Evolutionary conservation across 768 basidiomycete species (phyloP), one percentile per base, ranked within the genome.

Genomic region (Termitomyces sp.): DNA sequence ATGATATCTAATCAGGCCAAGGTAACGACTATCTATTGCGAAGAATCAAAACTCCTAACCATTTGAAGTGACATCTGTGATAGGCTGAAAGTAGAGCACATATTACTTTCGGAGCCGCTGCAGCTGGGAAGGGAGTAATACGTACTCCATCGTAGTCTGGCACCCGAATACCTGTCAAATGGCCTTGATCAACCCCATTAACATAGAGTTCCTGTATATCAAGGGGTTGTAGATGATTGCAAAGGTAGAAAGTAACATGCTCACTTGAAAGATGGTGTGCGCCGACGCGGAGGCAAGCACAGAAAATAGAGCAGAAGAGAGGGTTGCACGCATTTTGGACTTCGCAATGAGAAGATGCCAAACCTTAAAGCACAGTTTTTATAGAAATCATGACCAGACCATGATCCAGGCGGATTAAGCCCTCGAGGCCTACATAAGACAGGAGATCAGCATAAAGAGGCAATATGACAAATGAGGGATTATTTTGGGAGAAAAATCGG

Each of bases 31-130:
- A 24, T 29, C 16, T 14, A 24, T 29, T 18, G 41, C 27, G 41
- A 34, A 29, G 29, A 24, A 27, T 7, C 4, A 36, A 27, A 31
- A 24, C 20, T 9, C 42, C 39, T 32, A n/a, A 60, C 61, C 78
- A 67, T 81, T 81, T 0, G 79, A 81, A 7, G 75, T 80, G 13
- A 84, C 81, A 63, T 84, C 79, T 18, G 67, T 80, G 57, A 86
- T 82, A 16, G 82, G 81, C 81, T 83, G 53, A 24, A 53, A 49
- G 32, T 22, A 26, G 8, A 44, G 12, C n/a, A 9, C 14, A 22
- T 41, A n/a, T 47, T n/a, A 49, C 34, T 36, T 10, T 53, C 34
- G 39, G 20, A 18, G 34, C 5, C 29, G 5, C 29, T 14, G 14
- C 9, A 47, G 0, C 34, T 27, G n/a, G 13, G 26, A 42, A 36